These are phyloP conservation scores for Heliamphora exappendiculata DNA, from an alignment of 148 eudicot species.

Conservation along the genomic window DNA sequence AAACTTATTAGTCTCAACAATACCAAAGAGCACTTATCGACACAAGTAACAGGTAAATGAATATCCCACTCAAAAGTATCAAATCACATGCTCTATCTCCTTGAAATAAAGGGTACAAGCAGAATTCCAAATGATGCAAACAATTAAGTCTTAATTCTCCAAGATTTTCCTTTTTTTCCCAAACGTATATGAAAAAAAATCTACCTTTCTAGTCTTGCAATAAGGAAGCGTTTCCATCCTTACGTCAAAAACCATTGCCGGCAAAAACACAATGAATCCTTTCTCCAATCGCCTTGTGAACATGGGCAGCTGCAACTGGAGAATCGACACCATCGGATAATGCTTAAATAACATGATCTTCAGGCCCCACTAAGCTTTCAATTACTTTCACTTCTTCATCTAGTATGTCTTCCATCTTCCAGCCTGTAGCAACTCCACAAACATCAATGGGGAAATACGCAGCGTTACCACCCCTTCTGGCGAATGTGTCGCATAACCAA, in stretches of 20 bases:
- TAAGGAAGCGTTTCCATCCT: constrained; percentile 4
- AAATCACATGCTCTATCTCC: constrained; percentile 90
- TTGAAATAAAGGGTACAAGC: constrained; percentile 20
- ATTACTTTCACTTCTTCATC: constrained; percentile 76
- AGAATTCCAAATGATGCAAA: constrained; percentile 2
- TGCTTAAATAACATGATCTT: constrained; percentile 95
- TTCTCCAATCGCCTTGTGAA: constrained; percentile 92
- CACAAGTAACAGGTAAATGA: constrained; percentile 86
- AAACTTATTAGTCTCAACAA: no score
- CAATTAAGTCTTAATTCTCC: no score
- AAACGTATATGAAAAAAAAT: neutral
- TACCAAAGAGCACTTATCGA: no score
- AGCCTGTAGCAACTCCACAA: constrained; percentile 70
- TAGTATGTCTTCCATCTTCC: constrained; percentile 94
- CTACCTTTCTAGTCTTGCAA: neutral
- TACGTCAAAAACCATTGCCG: constrained; percentile 91
- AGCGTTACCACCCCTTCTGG: constrained; percentile 89
- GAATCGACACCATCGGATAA: constrained; percentile 98
- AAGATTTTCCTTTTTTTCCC: neutral
- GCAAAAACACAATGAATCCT: constrained; percentile 93
- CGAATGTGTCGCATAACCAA: constrained; percentile 84
- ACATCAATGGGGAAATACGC: constrained; percentile 70
- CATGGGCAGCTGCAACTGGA: constrained; percentile 95
- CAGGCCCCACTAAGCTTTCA: constrained; percentile 53
- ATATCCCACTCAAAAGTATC: constrained; percentile 84